A percentile compares a stretch with the other conserved stretches of the same genome.
Conservation (phyloP, 2,329 filamentous ascomycete genomes). For the Diaporthe longicolla region DNA sequence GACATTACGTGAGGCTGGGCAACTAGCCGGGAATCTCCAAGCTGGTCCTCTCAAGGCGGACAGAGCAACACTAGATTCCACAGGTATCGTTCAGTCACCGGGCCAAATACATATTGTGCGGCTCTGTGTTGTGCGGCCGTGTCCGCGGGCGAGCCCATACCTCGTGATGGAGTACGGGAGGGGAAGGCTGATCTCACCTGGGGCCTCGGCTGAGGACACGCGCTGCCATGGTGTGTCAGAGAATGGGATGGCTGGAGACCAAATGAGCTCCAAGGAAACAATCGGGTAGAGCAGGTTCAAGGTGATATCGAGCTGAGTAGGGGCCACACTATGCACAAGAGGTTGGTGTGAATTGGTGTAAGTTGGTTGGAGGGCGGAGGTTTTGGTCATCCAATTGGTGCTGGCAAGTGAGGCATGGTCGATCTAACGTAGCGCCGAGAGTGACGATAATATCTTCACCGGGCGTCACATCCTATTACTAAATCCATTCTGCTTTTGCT, state of each 20-base stretch:
- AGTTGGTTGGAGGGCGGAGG: slow-evolving; percentile 1
- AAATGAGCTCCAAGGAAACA: neutral
- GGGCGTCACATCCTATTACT: neutral
- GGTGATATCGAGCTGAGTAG: neutral
- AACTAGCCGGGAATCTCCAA: neutral
- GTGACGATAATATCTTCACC: slow-evolving; percentile 19
- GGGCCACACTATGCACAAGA: too few relatives aligned
- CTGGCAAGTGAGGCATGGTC: neutral
- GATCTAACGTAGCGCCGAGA: neutral
- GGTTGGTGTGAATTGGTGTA: neutral
- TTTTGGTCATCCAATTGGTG: neutral
- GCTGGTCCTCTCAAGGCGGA: neutral
- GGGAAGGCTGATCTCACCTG: slow-evolving; percentile 21
- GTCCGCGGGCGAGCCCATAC: neutral
- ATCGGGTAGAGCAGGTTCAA: neutral
- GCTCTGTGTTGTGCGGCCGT: neutral
- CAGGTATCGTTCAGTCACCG: neutral
- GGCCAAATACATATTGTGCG: neutral
- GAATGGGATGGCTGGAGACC: neutral
- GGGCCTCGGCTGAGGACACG: slow-evolving; percentile 13
- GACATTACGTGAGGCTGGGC: neutral
- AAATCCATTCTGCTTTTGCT: neutral
- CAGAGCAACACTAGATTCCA: slow-evolving; percentile 1
- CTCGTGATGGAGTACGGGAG: neutral
- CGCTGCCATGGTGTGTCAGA: slow-evolving; percentile 7